Evolutionary conservation across 1,284 basidiomycete species (phyloP), one percentile per base, ranked within the genome.

Genomic region (Peniophora sp.): DNA sequence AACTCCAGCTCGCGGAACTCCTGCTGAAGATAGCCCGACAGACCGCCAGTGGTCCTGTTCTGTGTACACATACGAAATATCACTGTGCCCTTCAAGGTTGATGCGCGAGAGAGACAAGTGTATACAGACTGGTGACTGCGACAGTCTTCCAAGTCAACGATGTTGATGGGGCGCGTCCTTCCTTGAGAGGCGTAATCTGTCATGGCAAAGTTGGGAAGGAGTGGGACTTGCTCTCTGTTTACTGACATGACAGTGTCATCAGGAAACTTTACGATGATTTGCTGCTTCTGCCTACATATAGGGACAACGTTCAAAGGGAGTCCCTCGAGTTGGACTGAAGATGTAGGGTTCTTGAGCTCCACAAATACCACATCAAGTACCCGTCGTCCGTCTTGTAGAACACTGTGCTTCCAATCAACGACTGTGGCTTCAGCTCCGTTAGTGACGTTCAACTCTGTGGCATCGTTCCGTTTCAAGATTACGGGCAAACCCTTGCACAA

Each of bases 181-280:
- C 71, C 72, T 57, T 74, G 70, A 0, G 66, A 67, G 1, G 58
- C 55, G 60, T 65, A 72, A 51, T 72, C 70, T n/a, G 70, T 72
- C 65, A 72, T 73, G 2, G 66, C 61, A 65, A 73, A 73, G 50
- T 72, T 70, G 0, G 64, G 64, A 0, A 72, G 27, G 0, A 71
- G 55, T 10, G 61, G 51, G 0, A 73, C 65, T 53, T 74, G 71
- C 2, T 56, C 50, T 11, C 67, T 46, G 0, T 36, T 49, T 11
- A 73, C 58, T 3, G 24, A 25, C 1, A 66, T 36, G 2, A 14
- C 39, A 14, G 27, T 49, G 45, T 64, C 67, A 61, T 65, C 58
- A n/a, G 62, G 61, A 2, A 71, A 41, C 34, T 38, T 51, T 56
- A 3, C 57, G 56, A 5, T 53, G 55, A 2, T 48, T 58, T 2